Evolutionary conservation across 768 basidiomycete genomes (phyloP).

Genomic region (Suillus discolor): DNA sequence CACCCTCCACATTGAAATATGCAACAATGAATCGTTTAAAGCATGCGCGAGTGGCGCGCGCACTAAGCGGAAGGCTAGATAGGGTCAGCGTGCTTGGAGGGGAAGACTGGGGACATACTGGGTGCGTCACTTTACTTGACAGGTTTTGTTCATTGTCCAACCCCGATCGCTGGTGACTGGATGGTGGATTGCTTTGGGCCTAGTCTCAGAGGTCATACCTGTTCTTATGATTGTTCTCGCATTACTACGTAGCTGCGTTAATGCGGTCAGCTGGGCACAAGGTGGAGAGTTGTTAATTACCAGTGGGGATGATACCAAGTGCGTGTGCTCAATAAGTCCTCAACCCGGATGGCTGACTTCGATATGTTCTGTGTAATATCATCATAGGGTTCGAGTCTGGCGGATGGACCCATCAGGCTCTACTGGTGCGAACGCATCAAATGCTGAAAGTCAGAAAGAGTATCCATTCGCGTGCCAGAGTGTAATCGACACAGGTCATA

Average conservation of each 20-base stretch:
- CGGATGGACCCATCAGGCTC: constrained; percentile 48
- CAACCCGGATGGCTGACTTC: not conserved
- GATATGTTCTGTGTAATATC: constrained; percentile 8
- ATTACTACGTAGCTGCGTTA: constrained; percentile 60
- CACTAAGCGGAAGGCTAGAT: constrained; percentile 44
- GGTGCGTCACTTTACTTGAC: constrained; percentile 42
- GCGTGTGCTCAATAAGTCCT: constrained; percentile 18
- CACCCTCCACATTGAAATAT: not conserved
- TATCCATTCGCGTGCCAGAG: constrained; percentile 69
- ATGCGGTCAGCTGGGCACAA: constrained; percentile 73
- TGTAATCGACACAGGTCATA: constrained; percentile 80
- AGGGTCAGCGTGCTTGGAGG: constrained; percentile 75
- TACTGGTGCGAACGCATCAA: constrained; percentile 8
- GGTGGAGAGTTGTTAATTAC: constrained; percentile 67
- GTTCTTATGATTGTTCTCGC: not conserved
- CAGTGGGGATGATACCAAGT: constrained; percentile 77
- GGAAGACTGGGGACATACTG: constrained; percentile 63
- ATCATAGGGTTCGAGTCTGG: constrained; percentile 75
- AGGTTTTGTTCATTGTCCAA: not conserved
- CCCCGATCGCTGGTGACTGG: not conserved
- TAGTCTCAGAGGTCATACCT: not conserved
- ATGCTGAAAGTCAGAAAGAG: constrained; percentile 30
- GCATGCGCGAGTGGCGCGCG: constrained; percentile 16
- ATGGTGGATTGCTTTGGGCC: constrained; percentile 2
- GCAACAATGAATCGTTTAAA: constrained; percentile 11